These are phyloP conservation scores for Acanthamoeba healyi DNA, from an alignment of 208 protist species.

Conservation along the genomic window DNA sequence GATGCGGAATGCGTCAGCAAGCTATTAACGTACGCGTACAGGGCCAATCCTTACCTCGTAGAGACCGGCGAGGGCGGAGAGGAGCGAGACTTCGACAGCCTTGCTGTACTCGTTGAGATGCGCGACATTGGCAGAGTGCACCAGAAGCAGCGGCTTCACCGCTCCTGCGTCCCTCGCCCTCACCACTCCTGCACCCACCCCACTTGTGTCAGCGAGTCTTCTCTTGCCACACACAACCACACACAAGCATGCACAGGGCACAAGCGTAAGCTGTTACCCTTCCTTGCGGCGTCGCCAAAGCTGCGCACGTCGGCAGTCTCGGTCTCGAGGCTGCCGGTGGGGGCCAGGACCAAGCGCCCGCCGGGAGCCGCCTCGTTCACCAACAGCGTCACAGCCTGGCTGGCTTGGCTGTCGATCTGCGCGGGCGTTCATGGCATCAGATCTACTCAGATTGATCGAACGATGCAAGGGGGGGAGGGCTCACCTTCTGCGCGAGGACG, in stretches of 20 bases:
- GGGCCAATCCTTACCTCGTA: constrained; percentile 6
- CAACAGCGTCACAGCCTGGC: background rate
- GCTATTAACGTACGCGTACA: background rate
- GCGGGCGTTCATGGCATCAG: background rate
- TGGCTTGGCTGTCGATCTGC: constrained; percentile 21
- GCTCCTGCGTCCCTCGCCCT: constrained; percentile 37
- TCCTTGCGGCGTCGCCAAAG: constrained; percentile 68
- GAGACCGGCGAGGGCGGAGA: constrained; percentile 20
- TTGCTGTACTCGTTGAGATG: constrained; percentile 44
- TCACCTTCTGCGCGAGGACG: background rate
- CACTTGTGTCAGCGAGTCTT: too few relatives aligned
- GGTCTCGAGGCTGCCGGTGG: constrained; percentile 64
- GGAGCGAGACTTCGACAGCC: constrained; percentile 5
- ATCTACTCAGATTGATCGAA: too few relatives aligned
- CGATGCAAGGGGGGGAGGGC: too few relatives aligned
- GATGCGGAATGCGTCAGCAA: background rate
- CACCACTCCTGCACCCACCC: background rate
- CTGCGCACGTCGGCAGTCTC: constrained; percentile 75
- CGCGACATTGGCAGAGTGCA: background rate
- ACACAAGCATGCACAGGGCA: too few relatives aligned
- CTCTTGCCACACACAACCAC: too few relatives aligned
- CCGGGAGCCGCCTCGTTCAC: constrained; percentile 35
- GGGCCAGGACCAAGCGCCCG: constrained; percentile 31
- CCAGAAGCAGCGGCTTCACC: constrained; percentile 11
- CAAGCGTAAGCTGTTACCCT: background rate